Evolutionary conservation across 2,329 filamentous ascomycete species (phyloP), one percentile per base, ranked within the genome.

Genomic region (Cytospora mali): DNA sequence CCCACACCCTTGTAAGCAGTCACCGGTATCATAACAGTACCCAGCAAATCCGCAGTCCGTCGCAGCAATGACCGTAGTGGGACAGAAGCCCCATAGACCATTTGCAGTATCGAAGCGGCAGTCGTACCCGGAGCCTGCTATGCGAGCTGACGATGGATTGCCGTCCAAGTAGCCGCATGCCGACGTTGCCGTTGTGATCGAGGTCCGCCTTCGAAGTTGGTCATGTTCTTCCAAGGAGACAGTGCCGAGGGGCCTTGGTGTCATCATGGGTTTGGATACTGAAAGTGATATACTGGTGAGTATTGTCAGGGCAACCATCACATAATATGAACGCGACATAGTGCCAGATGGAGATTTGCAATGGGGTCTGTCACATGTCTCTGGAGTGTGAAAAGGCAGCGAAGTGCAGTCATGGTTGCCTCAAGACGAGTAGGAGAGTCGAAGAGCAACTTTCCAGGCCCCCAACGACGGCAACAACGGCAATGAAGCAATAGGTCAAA

Each of bases 1-100:
- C 0, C 75, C 76, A 53, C 77, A 79, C 6, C 73, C 74, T 13
- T 59, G 61, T 0, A 68, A 70, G 35, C 77, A 79, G 1, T 62
- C 35, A 28, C 69, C 59, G 1, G 54, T 60, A 58, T 79, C 77
- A 10, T 73, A 46, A 52, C 77, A 80, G 13, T 67, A 70, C 1
- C 72, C 76, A 0, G 73, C 75, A 14, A 79, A 58, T 1, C 75
- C 75, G 39, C 77, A 80, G 60, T 79, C 75, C 0, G 68, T 71
- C 2, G 75, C 76, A 0, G 67, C 54, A 3, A 73, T 64, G 3
- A 78, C 73, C 0, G 71, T 74, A 0, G 71, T 74, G 39, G 39
- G n/a, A n/a, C 18, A 42, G 3, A 42, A 42, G 6, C 76, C 76
- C 75, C 76, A 79, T 4, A 79, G 67, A 0, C 69, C 73, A 21